Evolutionary conservation across 2,329 filamentous ascomycete genomes (phyloP).

Genomic region (Fusarium euwallaceae): DNA sequence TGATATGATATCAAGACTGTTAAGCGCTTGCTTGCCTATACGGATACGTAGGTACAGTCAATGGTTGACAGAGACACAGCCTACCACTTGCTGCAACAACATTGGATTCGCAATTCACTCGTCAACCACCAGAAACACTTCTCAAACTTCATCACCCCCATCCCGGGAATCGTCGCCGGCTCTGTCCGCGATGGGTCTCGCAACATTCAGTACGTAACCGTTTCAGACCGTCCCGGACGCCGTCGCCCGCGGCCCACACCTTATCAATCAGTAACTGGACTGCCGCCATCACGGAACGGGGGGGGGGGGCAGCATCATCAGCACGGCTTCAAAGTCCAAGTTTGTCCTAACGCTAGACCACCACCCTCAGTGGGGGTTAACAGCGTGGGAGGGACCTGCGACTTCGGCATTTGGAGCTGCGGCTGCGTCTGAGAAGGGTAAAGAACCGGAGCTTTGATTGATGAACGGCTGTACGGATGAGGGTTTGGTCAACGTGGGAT

Average conservation of each 20-base stretch:
- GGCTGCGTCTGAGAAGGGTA: background rate
- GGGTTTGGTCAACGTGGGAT: background rate
- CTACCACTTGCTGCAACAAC: background rate
- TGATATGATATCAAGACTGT: background rate
- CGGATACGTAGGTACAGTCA: background rate
- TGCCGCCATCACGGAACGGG: constrained; percentile 30
- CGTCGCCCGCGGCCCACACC: constrained; percentile 17
- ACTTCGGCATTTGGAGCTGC: constrained; percentile 14
- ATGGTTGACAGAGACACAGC: background rate
- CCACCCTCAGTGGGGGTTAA: constrained; percentile 18
- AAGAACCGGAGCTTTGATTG: constrained; percentile 22
- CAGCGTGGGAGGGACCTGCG: constrained; percentile 8
- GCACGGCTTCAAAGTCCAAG: constrained; percentile 11
- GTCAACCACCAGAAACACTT: background rate
- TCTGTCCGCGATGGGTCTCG: constrained; percentile 14
- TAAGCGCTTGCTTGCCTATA: background rate
- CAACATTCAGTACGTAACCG: constrained; percentile 27
- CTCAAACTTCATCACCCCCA: constrained; percentile 2
- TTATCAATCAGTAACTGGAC: constrained; percentile 44
- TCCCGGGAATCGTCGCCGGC: constrained; percentile 13
- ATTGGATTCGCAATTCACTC: background rate
- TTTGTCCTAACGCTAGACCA: constrained; percentile 2
- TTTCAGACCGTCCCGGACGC: constrained; percentile 5
- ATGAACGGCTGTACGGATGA: constrained; percentile 6
- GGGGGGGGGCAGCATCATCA: constrained; percentile 14